Conservation (phyloP, 2,329 filamentous ascomycete genomes). For the Dactylellina sp. region DNA sequence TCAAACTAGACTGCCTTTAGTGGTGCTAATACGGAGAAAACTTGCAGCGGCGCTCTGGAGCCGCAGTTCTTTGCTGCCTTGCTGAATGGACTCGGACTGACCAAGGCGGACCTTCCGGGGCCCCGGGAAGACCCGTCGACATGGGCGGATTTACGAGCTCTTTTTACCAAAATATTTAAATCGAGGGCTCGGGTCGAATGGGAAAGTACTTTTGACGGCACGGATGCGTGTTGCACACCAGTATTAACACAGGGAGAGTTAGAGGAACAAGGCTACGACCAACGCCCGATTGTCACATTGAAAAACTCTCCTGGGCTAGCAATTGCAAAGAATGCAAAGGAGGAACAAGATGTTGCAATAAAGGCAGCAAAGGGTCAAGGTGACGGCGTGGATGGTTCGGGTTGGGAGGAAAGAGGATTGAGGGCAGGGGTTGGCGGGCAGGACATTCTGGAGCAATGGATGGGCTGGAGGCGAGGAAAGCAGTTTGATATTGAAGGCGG, state of each 20-base stretch:
- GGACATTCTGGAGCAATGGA: slow-evolving; percentile 75
- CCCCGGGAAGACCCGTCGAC: slow-evolving; percentile 71
- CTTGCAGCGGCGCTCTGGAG: slow-evolving; percentile 83
- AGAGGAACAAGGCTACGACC: slow-evolving; percentile 69
- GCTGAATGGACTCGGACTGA: slow-evolving; percentile 74
- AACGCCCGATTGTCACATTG: slow-evolving; percentile 69
- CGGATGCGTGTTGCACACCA: slow-evolving; percentile 92
- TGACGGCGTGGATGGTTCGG: slow-evolving; percentile 68
- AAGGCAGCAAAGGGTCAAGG: slow-evolving; percentile 50
- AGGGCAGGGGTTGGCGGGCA: slow-evolving; percentile 78
- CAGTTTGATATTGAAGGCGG: slow-evolving; percentile 77
- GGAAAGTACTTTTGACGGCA: slow-evolving; percentile 87
- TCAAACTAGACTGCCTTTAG: not conserved
- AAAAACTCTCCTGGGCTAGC: slow-evolving; percentile 76
- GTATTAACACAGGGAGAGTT: slow-evolving; percentile 82
- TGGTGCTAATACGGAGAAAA: slow-evolving; percentile 69
- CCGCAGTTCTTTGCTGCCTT: slow-evolving; percentile 82
- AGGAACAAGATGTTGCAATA: slow-evolving; percentile 60
- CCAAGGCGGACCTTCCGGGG: slow-evolving; percentile 66
- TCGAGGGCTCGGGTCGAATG: slow-evolving; percentile 79
- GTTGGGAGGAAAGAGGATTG: slow-evolving; percentile 74
- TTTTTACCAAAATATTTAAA: slow-evolving; percentile 75
- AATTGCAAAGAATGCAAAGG: slow-evolving; percentile 62
- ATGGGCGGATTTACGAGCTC: slow-evolving; percentile 75
- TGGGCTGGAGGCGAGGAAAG: slow-evolving; percentile 78